Base-by-base conservation (phyloP, 345 rosid species). In the Bruguiera gymnorhiza region DNA sequence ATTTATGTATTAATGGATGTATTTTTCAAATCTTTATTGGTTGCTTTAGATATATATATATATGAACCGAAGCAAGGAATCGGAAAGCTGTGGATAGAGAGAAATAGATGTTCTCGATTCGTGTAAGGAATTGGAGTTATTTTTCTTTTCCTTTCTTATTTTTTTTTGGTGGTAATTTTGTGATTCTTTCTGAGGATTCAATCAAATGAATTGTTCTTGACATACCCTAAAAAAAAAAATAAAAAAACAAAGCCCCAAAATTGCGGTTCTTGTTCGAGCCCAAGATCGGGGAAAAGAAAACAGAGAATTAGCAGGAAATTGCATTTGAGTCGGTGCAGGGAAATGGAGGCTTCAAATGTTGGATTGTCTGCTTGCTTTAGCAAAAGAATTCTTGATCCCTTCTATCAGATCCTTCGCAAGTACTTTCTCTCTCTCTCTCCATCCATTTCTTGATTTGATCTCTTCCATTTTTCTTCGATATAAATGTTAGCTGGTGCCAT, bases 351-450 rank as follows among this genome's bases (percentile, higher is more conserved):
- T 5, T 76, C 76, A 37, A 76, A 57, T 54, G 71, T 74, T 60
- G 75, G 76, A 11, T 52, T 84, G 60, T 52, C 63, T 39, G 50
- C 63, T 67, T 89, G 98, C 96, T 68, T 89, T 55, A 65, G 76
- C 67, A 65, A 74, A 62, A 91, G 82, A 73, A 78, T 94, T 62
- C 72, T 78, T 8, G 90, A 94, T 68, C 96, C 98, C 74, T 85
- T 94, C 63, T 60, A 87, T 63, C 87, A 80, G 68, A 89, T 91
- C 81, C 83, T 94, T 53, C 80, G 87, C 73, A 87, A 88, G 98
- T 90, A 73, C 65, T 4, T 58, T 55, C 31, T 36, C 56, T 50
- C 52, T 56, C 32, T 11, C 2, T 36, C 31, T 52, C 1, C 32
- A 0, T 15, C 13, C 13, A 3, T 36, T 20, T 31, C 10, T 55